These are phyloP conservation scores for Boletus subcaerulescens DNA, from an alignment of 768 basidiomycete species.

Conservation along the genomic window DNA sequence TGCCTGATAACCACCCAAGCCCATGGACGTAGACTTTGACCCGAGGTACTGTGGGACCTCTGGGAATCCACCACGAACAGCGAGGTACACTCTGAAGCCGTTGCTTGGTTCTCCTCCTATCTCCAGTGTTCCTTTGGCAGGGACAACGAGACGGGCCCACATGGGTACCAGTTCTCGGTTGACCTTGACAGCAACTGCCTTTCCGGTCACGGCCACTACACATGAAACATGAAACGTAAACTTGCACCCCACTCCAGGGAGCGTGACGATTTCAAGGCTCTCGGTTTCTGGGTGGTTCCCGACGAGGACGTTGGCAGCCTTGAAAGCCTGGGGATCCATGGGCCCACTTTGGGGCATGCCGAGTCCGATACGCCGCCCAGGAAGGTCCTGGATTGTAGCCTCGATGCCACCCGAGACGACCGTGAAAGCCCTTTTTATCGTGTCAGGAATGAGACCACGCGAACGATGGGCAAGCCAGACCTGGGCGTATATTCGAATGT, in stretches of 20 bases:
- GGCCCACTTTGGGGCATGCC: conserved; percentile 65
- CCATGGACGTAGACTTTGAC: conserved; percentile 64
- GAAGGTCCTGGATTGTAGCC: conserved; percentile 56
- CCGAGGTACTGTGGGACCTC: conserved; percentile 53
- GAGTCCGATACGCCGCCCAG: conserved; percentile 48
- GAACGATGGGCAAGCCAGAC: conserved; percentile 24
- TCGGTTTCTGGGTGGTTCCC: conserved; percentile 51
- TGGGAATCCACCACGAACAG: conserved; percentile 60
- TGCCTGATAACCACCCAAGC: conserved; percentile 59
- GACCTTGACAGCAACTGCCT: conserved; percentile 40
- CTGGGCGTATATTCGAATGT: conserved; percentile 40
- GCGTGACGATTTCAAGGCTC: conserved; percentile 51
- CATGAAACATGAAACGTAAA: conserved; percentile 49
- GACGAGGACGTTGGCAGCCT: conserved; percentile 55
- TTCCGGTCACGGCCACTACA: conserved; percentile 57
- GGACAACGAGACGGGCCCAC: conserved; percentile 51
- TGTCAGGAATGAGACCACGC: background rate
- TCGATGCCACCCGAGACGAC: conserved; percentile 56
- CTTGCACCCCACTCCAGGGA: conserved; percentile 42
- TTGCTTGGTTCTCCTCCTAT: conserved; percentile 30
- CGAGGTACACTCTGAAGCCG: conserved; percentile 56
- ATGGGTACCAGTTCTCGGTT: conserved; percentile 37
- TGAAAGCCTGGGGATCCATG: conserved; percentile 58
- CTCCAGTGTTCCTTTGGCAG: conserved; percentile 41
- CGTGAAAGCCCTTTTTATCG: conserved; percentile 42